A percentile compares a stretch with the other conserved stretches of the same genome.
phyloP scores from a whole-genome alignment of 257 asterid species.

The Solanum infundibuliforme region DNA sequence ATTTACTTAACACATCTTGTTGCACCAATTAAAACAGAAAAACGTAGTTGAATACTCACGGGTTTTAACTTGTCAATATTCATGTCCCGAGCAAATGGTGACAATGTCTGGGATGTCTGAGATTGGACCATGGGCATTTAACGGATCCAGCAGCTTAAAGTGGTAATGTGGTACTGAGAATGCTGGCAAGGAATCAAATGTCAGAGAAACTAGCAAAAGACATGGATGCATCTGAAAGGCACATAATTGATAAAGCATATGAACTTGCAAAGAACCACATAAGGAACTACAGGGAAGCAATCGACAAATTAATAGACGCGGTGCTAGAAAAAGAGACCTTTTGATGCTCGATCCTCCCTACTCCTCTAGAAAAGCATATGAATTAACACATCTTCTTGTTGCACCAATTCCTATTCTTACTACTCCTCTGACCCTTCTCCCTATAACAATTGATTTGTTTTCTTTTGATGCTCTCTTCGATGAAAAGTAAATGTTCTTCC shows the following conservation, averaged over 20 bases:
- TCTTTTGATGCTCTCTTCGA: conserved; percentile 49
- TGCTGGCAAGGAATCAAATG: conserved; percentile 59
- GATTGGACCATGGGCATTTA: conserved; percentile 50
- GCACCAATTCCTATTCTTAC: background rate
- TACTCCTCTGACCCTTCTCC: background rate
- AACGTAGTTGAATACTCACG: background rate
- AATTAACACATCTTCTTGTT: background rate
- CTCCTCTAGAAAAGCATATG: background rate
- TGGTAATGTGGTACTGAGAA: conserved; percentile 53
- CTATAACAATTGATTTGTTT: conserved; percentile 29
- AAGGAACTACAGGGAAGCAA: conserved; percentile 48
- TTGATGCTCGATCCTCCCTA: background rate
- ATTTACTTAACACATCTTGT: background rate
- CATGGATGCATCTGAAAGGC: conserved; percentile 32
- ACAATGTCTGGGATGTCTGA: conserved; percentile 59
- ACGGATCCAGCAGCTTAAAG: conserved; percentile 43
- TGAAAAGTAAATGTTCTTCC: conserved; percentile 21
- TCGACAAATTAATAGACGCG: conserved; percentile 50
- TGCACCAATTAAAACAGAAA: background rate
- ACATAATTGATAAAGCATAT: conserved; percentile 30
- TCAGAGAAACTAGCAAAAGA: conserved; percentile 66
- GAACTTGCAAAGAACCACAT: conserved; percentile 40
- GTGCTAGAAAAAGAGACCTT: conserved; percentile 46
- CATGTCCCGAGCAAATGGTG: conserved; percentile 36
- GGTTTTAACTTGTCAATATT: background rate